phyloP scores from a whole-genome alignment of 345 rosid species.

The Geranium brycei region DNA sequence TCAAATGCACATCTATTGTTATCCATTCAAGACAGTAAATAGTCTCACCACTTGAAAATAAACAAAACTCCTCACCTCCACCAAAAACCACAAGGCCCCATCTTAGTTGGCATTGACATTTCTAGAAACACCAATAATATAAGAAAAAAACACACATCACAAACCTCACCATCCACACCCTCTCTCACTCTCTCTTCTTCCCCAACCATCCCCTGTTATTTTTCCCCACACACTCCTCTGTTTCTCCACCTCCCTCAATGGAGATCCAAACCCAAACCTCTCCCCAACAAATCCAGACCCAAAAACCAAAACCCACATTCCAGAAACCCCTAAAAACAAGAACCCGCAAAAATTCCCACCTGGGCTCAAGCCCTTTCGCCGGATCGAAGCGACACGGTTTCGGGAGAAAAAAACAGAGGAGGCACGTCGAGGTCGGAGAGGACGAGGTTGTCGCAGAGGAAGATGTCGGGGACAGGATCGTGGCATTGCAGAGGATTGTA shows the following conservation, averaged over 20 bases:
- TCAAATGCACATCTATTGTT: no score
- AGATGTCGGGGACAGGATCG: conserved; percentile 25
- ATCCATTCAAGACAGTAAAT: no score
- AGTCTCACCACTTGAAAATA: no score
- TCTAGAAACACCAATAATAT: conserved; percentile 17
- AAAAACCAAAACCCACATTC: not conserved
- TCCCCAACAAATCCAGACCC: conserved; percentile 3
- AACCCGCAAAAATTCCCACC: not conserved
- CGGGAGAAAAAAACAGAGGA: conserved; percentile 5
- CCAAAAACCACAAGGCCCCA: conserved; percentile 9
- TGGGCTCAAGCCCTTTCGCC: not conserved
- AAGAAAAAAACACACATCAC: not conserved
- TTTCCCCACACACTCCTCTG: not conserved
- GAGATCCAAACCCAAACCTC: conserved; percentile 1
- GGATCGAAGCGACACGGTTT: not conserved
- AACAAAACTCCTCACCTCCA: no score
- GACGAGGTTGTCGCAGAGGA: conserved; percentile 31
- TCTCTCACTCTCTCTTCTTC: not conserved
- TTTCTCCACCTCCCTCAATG: conserved; percentile 3
- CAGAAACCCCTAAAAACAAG: not conserved
- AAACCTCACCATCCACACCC: not conserved
- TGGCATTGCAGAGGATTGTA: conserved; percentile 58
- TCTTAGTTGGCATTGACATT: conserved; percentile 42
- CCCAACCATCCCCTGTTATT: not conserved
- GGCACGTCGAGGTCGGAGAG: conserved; percentile 11